Conservation (phyloP, 1,139 yeast genomes). For the Nakaseomyces sp. region DNA sequence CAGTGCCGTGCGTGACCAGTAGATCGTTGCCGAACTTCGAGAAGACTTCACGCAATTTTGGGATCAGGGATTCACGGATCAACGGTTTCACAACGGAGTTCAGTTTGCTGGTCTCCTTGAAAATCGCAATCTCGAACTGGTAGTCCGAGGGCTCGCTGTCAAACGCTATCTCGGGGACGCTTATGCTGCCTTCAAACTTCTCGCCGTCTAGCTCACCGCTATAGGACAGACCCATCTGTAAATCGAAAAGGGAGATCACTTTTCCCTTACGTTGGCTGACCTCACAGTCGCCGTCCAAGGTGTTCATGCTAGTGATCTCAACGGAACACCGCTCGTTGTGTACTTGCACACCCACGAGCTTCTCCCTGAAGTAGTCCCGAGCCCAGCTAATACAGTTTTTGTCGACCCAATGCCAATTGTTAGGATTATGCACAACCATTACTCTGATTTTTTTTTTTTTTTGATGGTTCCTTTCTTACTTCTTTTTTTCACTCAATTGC, state of each 20-base stretch:
- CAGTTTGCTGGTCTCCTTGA: slow-evolving; percentile 46
- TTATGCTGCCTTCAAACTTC: slow-evolving; percentile 55
- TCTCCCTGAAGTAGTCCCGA: slow-evolving; percentile 57
- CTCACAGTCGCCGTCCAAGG: slow-evolving; percentile 91
- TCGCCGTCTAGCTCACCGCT: slow-evolving; percentile 38
- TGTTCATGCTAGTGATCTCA: slow-evolving; percentile 46
- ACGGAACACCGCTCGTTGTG: slow-evolving; percentile 34
- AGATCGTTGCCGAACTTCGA: slow-evolving; percentile 67
- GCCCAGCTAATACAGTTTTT: slow-evolving; percentile 94
- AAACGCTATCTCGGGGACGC: slow-evolving; percentile 90
- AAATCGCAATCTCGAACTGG: slow-evolving; percentile 67
- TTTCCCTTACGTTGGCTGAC: slow-evolving; percentile 96
- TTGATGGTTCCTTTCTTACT: background rate
- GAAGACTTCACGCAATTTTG: slow-evolving; percentile 55
- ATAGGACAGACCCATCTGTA: slow-evolving; percentile 57
- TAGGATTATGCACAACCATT: slow-evolving; percentile 69
- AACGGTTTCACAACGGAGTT: slow-evolving; percentile 42
- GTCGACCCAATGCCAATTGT: slow-evolving; percentile 98
- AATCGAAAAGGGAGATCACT: slow-evolving; percentile 82
- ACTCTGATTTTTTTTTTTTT: slow-evolving; percentile 5
- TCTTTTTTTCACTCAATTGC: no score
- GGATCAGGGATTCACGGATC: slow-evolving; percentile 55
- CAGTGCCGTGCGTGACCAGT: slow-evolving; percentile 67
- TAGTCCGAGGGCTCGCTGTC: slow-evolving; percentile 80
- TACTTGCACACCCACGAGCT: slow-evolving; percentile 44